phyloP scores from a whole-genome alignment of 345 rosid genomes.

The Laguncularia racemosa region DNA sequence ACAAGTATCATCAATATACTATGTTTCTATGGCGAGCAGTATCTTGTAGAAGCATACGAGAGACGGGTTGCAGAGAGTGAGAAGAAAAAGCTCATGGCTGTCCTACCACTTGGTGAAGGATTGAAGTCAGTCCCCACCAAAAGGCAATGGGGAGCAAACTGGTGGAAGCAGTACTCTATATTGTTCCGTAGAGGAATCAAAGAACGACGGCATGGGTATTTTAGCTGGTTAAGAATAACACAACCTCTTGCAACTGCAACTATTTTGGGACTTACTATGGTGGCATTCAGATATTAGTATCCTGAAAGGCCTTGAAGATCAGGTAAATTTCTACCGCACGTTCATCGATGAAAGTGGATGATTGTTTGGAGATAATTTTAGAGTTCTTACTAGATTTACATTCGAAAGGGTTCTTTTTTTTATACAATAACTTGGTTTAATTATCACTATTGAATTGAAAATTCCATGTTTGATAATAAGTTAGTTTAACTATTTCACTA shows the following conservation, averaged over 20 bases:
- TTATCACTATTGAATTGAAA: too few relatives aligned
- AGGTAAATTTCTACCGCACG: constrained; percentile 30
- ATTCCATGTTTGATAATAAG: too few relatives aligned
- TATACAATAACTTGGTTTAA: too few relatives aligned
- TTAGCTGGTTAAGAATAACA: constrained; percentile 91
- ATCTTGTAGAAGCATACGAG: constrained; percentile 84
- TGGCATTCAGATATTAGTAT: constrained; percentile 72
- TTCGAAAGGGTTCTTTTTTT: constrained; percentile 64
- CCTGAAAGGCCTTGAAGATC: constrained; percentile 67
- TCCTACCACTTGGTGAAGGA: constrained; percentile 65
- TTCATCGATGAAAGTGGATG: too few relatives aligned
- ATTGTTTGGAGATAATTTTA: too few relatives aligned
- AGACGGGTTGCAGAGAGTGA: constrained; percentile 57
- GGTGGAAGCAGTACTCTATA: constrained; percentile 78
- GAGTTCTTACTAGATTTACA: too few relatives aligned
- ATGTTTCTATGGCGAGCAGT: constrained; percentile 29
- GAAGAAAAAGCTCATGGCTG: constrained; percentile 65
- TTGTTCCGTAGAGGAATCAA: constrained; percentile 80
- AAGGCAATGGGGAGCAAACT: constrained; percentile 86
- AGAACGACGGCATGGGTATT: constrained; percentile 78
- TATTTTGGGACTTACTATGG: constrained; percentile 86
- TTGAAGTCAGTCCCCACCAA: constrained; percentile 43
- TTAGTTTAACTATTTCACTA: too few relatives aligned
- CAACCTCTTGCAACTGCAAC: constrained; percentile 85
- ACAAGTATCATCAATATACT: too few relatives aligned